Evolutionary conservation across 2,329 filamentous ascomycete genomes (phyloP).

Genomic region (Thyridium curvatum): DNA sequence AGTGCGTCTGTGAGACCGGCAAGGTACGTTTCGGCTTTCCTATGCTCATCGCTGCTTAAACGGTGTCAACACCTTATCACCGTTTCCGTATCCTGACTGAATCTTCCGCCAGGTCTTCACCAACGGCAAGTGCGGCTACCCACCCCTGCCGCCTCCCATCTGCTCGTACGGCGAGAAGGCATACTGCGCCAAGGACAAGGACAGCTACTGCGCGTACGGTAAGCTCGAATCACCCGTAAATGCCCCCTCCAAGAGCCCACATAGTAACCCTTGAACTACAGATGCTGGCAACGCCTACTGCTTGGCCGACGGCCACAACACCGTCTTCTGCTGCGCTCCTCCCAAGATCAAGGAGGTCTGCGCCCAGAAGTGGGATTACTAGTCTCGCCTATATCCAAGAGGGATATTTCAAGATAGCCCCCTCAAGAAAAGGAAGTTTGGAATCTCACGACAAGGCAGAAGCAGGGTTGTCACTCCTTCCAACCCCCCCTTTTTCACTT

Average conservation of each 20-base stretch:
- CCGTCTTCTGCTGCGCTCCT: conserved; percentile 1
- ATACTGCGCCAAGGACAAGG: conserved; percentile 1
- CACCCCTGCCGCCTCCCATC: background rate
- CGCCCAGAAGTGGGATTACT: conserved; percentile 1
- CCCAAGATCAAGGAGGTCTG: background rate
- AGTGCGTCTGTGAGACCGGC: conserved; percentile 1
- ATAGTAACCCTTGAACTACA: too few species aligned
- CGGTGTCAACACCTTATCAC: too few species aligned
- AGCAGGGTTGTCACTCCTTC: too few species aligned
- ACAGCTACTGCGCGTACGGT: background rate
- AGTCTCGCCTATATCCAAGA: too few species aligned
- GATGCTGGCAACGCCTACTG: conserved; percentile 1
- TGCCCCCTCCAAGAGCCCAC: too few species aligned
- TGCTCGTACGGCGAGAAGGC: conserved; percentile 1
- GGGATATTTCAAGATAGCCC: too few species aligned
- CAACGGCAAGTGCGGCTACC: conserved; percentile 1
- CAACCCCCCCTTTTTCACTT: too few species aligned
- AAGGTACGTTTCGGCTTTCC: background rate
- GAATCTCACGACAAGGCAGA: too few species aligned
- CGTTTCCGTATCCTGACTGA: too few species aligned
- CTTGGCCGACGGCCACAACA: conserved; percentile 1
- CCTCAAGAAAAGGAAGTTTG: too few species aligned
- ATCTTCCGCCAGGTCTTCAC: background rate
- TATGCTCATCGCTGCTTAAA: too few species aligned
- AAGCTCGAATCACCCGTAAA: too few species aligned